Conservation (phyloP, 805 yeast genomes). For the Candida oleophila region DNA sequence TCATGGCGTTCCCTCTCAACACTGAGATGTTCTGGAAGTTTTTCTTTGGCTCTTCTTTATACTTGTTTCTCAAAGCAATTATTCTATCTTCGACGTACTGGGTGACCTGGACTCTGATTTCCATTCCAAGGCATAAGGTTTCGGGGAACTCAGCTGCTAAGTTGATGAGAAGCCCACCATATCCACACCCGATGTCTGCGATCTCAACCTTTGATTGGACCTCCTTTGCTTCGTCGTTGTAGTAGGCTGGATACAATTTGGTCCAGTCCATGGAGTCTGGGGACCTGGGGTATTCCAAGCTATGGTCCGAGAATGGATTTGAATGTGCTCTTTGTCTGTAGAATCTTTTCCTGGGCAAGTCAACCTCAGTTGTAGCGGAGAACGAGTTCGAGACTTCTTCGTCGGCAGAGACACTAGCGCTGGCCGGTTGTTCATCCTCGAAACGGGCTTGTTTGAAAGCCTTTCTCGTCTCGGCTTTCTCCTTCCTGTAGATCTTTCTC, state of each 20-base stretch:
- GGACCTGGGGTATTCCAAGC: constrained; percentile 77
- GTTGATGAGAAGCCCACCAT: constrained; percentile 85
- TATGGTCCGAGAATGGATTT: constrained; percentile 95
- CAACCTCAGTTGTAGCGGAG: constrained; percentile 48
- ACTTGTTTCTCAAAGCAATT: constrained; percentile 74
- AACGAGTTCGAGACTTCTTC: constrained; percentile 75
- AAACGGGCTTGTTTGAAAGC: constrained; percentile 46
- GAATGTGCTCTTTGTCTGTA: constrained; percentile 98
- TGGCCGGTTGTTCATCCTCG: constrained; percentile 22
- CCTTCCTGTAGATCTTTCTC: constrained; percentile 50
- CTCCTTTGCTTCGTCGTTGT: constrained; percentile 38
- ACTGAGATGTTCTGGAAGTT: constrained; percentile 85
- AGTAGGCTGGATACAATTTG: constrained; percentile 64
- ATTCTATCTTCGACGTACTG: constrained; percentile 95
- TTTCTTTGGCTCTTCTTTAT: constrained; percentile 25
- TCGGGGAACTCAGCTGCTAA: constrained; percentile 77
- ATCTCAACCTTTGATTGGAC: constrained; percentile 66
- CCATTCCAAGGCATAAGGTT: constrained; percentile 86
- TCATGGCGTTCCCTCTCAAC: constrained; percentile 95
- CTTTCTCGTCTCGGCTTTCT: constrained; percentile 44
- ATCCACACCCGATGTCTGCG: constrained; percentile 98
- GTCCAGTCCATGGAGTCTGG: constrained; percentile 91
- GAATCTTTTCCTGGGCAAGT: constrained; percentile 79
- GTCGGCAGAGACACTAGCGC: constrained; percentile 19
- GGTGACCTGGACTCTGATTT: constrained; percentile 95